Evolutionary conservation across 495 filamentous ascomycete genomes (phyloP).

Genomic region (Patellaria atrata): DNA sequence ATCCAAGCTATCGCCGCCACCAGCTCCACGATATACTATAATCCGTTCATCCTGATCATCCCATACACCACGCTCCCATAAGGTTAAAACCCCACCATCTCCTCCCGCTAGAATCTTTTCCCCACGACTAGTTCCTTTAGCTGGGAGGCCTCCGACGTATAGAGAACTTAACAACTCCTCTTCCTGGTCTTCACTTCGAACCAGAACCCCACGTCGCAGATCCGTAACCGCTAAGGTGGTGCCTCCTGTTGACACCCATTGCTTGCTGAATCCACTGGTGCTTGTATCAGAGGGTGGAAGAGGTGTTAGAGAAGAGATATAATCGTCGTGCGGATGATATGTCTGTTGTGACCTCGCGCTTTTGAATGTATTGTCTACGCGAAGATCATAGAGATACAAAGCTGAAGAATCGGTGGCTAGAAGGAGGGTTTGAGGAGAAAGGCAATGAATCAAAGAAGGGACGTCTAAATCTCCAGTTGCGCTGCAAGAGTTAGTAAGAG

Average conservation of each 20-base stretch:
- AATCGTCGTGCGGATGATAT: constrained; percentile 78
- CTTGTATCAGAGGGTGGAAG: constrained; percentile 63
- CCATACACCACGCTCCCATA: constrained; percentile 91
- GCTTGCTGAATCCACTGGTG: constrained; percentile 74
- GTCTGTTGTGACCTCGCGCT: constrained; percentile 53
- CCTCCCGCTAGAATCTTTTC: constrained; percentile 71
- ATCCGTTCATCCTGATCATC: constrained; percentile 88
- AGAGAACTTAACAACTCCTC: constrained; percentile 74
- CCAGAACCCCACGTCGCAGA: constrained; percentile 63
- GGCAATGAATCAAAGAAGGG: constrained; percentile 61
- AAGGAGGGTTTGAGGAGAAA: constrained; percentile 77
- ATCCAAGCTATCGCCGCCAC: constrained; percentile 57
- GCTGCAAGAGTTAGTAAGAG: constrained; percentile 1
- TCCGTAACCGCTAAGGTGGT: constrained; percentile 83
- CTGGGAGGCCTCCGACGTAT: constrained; percentile 53
- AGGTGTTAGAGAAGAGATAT: constrained; percentile 76
- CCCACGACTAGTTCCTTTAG: constrained; percentile 46
- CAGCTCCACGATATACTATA: constrained; percentile 42
- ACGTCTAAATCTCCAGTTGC: constrained; percentile 37
- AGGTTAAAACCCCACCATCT: constrained; percentile 62
- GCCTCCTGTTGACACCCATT: constrained; percentile 85
- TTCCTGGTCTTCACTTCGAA: constrained; percentile 82
- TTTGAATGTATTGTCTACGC: constrained; percentile 38
- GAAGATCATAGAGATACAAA: constrained; percentile 82
- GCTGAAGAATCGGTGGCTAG: constrained; percentile 81